Evolutionary conservation across 768 basidiomycete genomes (phyloP).

Genomic region (Lactarius sp.): DNA sequence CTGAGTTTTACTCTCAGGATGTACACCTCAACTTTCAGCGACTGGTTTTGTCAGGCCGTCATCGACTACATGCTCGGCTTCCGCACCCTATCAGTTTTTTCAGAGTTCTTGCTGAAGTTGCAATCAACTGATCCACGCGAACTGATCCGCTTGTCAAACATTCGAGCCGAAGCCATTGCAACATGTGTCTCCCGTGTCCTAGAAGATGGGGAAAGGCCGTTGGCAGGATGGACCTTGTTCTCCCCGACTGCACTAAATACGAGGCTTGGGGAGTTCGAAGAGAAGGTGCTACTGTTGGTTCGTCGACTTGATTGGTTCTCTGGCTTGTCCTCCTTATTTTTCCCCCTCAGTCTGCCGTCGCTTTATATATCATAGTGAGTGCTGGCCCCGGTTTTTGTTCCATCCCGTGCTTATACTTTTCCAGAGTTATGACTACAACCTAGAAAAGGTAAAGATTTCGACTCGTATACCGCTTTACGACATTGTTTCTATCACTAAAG

Average conservation of each 20-base stretch:
- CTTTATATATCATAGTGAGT: conserved; percentile 75
- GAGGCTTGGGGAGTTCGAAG: conserved; percentile 80
- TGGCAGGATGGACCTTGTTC: conserved; percentile 91
- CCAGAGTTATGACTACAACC: conserved; percentile 89
- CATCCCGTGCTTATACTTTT: background rate
- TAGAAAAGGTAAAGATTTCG: conserved; percentile 88
- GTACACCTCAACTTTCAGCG: conserved; percentile 85
- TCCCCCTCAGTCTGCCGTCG: conserved; percentile 36
- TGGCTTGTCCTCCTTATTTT: conserved; percentile 10
- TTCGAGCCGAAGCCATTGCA: conserved; percentile 89
- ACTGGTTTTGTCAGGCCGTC: conserved; percentile 96
- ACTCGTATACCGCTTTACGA: conserved; percentile 85
- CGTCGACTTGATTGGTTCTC: conserved; percentile 35
- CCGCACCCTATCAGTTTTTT: conserved; percentile 82
- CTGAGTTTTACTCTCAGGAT: conserved; percentile 42
- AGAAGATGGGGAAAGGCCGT: conserved; percentile 48
- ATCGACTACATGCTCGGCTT: conserved; percentile 90
- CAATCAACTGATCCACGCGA: conserved; percentile 91
- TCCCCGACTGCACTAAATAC: conserved; percentile 72
- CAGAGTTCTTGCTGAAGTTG: conserved; percentile 86
- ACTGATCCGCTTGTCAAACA: conserved; percentile 80
- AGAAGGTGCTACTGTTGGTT: conserved; percentile 88
- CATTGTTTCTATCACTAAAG: conserved; percentile 73
- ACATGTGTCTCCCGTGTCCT: conserved; percentile 61
- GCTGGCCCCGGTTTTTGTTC: background rate